A percentile compares a stretch with the other conserved stretches of the same genome.
Conservation (phyloP, 1,139 yeast species). For the Casaregolazyma suthepensis region DNA sequence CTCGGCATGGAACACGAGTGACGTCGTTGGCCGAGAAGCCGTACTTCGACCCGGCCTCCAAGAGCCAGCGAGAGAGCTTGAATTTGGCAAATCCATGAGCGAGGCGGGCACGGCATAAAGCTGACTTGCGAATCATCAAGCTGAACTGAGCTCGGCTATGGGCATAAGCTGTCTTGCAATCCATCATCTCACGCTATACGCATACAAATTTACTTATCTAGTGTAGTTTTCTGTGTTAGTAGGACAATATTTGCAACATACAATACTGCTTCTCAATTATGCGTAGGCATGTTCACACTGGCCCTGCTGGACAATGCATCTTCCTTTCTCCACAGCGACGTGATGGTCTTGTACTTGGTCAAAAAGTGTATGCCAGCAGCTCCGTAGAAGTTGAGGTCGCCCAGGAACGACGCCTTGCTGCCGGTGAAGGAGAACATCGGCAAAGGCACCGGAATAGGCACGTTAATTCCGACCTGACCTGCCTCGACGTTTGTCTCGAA, state of each 20-base stretch:
- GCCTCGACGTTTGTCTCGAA: slow-evolving; percentile 66
- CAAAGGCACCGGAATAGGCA: slow-evolving; percentile 79
- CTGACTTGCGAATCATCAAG: no score
- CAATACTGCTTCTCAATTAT: slow-evolving; percentile 20
- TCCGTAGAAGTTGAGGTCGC: slow-evolving; percentile 76
- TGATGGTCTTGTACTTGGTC: slow-evolving; percentile 73
- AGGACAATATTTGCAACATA: not conserved
- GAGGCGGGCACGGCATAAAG: not conserved
- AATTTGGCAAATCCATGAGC: slow-evolving; percentile 3
- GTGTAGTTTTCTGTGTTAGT: not conserved
- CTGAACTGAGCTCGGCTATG: no score
- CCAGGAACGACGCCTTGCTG: slow-evolving; percentile 68
- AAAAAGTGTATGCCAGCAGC: slow-evolving; percentile 66
- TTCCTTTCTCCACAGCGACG: slow-evolving; percentile 60
- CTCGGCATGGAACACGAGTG: slow-evolving; percentile 56
- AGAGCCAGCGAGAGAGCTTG: slow-evolving; percentile 18
- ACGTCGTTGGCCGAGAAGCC: slow-evolving; percentile 54
- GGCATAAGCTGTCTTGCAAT: no score
- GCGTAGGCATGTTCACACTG: slow-evolving; percentile 60
- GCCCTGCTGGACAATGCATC: slow-evolving; percentile 52
- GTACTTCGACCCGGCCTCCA: slow-evolving; percentile 45
- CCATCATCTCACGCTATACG: no score
- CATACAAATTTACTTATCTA: not conserved
- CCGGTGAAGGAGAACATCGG: slow-evolving; percentile 84
- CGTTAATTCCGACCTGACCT: slow-evolving; percentile 77